Evolutionary conservation across 257 asterid genomes (phyloP).

Genomic region (Plectranthus barbatus): DNA sequence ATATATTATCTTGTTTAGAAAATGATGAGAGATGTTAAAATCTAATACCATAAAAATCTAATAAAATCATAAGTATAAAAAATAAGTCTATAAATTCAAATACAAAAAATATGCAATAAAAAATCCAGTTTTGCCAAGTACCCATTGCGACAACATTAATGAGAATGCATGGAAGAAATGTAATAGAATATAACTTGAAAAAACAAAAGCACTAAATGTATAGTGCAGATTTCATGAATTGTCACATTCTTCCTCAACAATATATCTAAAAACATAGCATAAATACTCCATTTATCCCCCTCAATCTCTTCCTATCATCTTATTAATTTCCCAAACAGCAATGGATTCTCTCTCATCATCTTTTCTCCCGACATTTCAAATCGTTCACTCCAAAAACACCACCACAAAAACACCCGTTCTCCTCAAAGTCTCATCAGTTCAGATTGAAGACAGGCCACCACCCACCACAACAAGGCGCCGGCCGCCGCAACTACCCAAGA

Average conservation of each 20-base stretch:
- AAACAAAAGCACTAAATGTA: too few relatives aligned
- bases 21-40: too few relatives aligned
- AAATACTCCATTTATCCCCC: background rate
- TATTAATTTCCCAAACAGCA: too few relatives aligned
- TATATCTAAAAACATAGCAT: background rate
- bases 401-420: background rate
- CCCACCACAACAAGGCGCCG: slow-evolving; percentile 10
- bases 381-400: slow-evolving; percentile 14
- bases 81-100: too few relatives aligned
- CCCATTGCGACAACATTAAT: too few relatives aligned
- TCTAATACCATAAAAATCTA: too few relatives aligned
- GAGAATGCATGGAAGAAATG: too few relatives aligned
- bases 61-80: too few relatives aligned
- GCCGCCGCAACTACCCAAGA: slow-evolving; percentile 15
- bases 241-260: background rate
- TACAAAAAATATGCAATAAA: too few relatives aligned
- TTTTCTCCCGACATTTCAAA: slow-evolving; percentile 26
- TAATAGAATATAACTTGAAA: background rate
- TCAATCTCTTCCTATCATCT: too few relatives aligned
- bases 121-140: too few relatives aligned
- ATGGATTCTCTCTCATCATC: slow-evolving; percentile 62
- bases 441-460: slow-evolving; percentile 34
- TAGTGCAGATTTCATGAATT: background rate
- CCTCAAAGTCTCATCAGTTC: slow-evolving; percentile 22
- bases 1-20: too few relatives aligned